Base-by-base conservation (phyloP, 257 asterid genomes). In the Salvia splendens region DNA sequence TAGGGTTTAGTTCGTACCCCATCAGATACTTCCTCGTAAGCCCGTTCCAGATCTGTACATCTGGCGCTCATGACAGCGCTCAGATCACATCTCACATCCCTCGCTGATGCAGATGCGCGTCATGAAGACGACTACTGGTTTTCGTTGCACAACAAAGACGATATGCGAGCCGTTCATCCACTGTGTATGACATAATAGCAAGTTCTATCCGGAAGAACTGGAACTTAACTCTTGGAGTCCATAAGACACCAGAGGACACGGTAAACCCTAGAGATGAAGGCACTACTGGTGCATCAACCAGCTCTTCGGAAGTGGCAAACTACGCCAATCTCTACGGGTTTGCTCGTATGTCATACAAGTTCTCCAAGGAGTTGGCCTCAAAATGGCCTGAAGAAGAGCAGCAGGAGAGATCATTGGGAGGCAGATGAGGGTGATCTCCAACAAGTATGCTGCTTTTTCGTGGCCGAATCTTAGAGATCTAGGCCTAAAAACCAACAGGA, bases 241-340 rank as follows among this genome's bases (percentile, higher is more conserved):
- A n/a, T n/a, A n/a, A n/a, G n/a, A n/a, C n/a, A n/a, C n/a, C n/a
- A n/a, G 30, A 24, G 30, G 30, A 24, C 30, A 24, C 2, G 30
- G 30, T 1, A 0, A 24, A 24, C 30, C 30, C 30, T 24, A 24
- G 30, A 24, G 30, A 2, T 24, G 30, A 24, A 24, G 30, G 30
- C n/a, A n/a, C n/a, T 0, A 3, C 30, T 12, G 62, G 12, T 11
- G 45, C 45, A 40, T 40, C 45, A 40, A 6, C 10, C 8, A 40
- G 8, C 3, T 1, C 11, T 2, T 24, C 45, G 10, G 28, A 40
- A 40, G 9, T 38, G 42, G 8, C 20, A 14, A 14, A 73, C 65
- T 92, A 87, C 78, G 79, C 78, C 69, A 92, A 89, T 81, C 69
- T 43, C 65, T 92, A 92, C 61, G 79, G 75, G 56, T 92, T 85